These are phyloP conservation scores for Umbelopsis isabellina DNA, from an alignment of 192 early-diverging fungal genomes.

Conservation along the genomic window DNA sequence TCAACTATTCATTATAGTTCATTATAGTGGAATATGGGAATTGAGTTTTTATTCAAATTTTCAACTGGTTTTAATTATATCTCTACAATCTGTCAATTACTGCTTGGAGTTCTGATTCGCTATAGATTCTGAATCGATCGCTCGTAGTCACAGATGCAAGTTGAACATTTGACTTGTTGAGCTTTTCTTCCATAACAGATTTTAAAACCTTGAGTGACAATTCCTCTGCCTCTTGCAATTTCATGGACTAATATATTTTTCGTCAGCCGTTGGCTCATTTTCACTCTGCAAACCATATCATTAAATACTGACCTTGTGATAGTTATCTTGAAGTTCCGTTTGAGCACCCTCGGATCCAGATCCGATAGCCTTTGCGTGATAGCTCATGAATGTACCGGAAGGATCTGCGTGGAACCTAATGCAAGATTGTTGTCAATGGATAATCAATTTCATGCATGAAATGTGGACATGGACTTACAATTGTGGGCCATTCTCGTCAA, in stretches of 20 bases:
- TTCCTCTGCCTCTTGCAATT: slow-evolving; percentile 83
- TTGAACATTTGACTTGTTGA: slow-evolving; percentile 94
- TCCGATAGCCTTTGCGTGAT: slow-evolving; percentile 98
- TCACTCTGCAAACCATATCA: neutral
- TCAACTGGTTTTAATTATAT: slow-evolving; percentile 8
- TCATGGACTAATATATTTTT: slow-evolving; percentile 62
- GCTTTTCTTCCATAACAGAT: slow-evolving; percentile 99
- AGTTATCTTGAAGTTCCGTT: slow-evolving; percentile 96
- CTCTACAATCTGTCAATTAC: slow-evolving; percentile 73
- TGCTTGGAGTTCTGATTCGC: slow-evolving; percentile 77
- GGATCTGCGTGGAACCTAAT: slow-evolving; percentile 92
- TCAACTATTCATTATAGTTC: too few species aligned
- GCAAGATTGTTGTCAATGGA: neutral
- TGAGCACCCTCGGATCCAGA: slow-evolving; percentile 99
- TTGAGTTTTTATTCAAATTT: too few species aligned
- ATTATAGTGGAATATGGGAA: too few species aligned
- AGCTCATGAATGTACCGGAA: slow-evolving; percentile 94
- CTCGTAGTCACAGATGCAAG: slow-evolving; percentile 85
- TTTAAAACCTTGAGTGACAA: slow-evolving; percentile 96
- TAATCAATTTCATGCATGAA: neutral
- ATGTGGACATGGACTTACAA: slow-evolving; percentile 63
- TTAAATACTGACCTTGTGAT: slow-evolving; percentile 68
- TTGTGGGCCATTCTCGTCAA: slow-evolving; percentile 97
- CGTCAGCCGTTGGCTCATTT: neutral
- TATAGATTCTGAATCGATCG: slow-evolving; percentile 79